These are phyloP conservation scores for Lepidium africanum DNA, from an alignment of 345 rosid species.

Conservation along the genomic window DNA sequence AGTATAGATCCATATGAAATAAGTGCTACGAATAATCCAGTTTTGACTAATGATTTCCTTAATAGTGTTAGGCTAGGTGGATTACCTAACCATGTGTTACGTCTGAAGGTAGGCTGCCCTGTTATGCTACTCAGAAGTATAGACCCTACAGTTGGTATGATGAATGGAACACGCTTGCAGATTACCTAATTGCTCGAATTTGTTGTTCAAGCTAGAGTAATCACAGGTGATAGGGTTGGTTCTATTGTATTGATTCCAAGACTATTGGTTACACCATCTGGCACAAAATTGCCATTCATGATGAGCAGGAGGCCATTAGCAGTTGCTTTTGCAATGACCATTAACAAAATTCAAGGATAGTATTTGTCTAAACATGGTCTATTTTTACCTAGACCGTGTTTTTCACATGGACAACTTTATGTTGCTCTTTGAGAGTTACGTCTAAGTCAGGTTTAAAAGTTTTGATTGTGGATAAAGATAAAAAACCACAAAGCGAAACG, in stretches of 20 bases:
- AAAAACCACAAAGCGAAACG: neutral
- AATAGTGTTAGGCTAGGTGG: too few species aligned
- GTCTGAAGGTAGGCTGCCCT: neutral
- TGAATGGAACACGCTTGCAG: neutral
- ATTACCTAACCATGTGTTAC: too few species aligned
- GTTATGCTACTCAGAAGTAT: neutral
- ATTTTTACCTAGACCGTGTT: neutral
- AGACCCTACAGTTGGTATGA: neutral
- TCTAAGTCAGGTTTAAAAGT: neutral
- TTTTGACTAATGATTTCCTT: too few species aligned
- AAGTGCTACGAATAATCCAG: too few species aligned
- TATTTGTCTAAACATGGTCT: neutral
- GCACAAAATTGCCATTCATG: neutral
- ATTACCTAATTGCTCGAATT: neutral
- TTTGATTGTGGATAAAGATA: neutral
- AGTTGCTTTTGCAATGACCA: neutral
- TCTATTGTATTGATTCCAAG: neutral
- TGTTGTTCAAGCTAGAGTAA: neutral
- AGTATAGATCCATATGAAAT: too few species aligned
- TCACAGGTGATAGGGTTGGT: neutral
- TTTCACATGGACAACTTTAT: neutral
- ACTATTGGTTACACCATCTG: neutral
- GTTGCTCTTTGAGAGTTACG: neutral
- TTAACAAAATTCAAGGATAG: neutral
- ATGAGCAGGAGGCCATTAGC: neutral